Percentiles rank a stretch among this genome's conserved stretches.
phyloP scores from a whole-genome alignment of 129 eudicot species.

The Flaveria brownii region DNA sequence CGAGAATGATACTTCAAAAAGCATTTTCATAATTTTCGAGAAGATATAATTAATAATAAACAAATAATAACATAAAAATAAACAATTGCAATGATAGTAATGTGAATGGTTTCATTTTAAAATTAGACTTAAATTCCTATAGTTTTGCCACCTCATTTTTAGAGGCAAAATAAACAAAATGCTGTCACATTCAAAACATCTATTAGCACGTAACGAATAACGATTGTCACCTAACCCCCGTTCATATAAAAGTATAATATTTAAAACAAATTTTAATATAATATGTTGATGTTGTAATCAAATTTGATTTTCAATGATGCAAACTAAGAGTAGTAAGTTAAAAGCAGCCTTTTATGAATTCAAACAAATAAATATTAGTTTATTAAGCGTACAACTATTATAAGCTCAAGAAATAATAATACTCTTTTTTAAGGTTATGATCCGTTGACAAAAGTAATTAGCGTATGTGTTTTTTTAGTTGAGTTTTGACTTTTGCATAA shows the following conservation, averaged over 20 bases:
- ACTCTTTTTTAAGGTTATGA: not conserved
- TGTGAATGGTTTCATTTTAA: not conserved
- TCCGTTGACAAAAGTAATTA: not conserved
- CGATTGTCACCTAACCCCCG: not conserved
- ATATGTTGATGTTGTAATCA: not conserved
- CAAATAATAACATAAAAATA: not conserved
- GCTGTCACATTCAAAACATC: not conserved
- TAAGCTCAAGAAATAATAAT: slow-evolving; percentile 6
- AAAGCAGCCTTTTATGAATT: not conserved
- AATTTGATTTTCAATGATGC: no score
- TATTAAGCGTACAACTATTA: not conserved
- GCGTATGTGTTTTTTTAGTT: not conserved
- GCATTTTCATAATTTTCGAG: no score
- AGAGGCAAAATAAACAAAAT: not conserved
- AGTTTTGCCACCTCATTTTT: not conserved
- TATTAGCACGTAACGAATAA: not conserved
- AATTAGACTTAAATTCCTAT: not conserved
- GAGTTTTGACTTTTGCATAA: not conserved
- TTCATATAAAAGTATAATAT: not conserved
- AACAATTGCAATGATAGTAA: no score
- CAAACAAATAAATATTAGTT: slow-evolving; percentile 1
- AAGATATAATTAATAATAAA: not conserved
- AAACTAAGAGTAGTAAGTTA: not conserved
- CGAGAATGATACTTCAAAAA: no score
- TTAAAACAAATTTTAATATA: no score